Base-by-base conservation (phyloP, 2,329 filamentous ascomycete species). In the Bisporella sp. region DNA sequence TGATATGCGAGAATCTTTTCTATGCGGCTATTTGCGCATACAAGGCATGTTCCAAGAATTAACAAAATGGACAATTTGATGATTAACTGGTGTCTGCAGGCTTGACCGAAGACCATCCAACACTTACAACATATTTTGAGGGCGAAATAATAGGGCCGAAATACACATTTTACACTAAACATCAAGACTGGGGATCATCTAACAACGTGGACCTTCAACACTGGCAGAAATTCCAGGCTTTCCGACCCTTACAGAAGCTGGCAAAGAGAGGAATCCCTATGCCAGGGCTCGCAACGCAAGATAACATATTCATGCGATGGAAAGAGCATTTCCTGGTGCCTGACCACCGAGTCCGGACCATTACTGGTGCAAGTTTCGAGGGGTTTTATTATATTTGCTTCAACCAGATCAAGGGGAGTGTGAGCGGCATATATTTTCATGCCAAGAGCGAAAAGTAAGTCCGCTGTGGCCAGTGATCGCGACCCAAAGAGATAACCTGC, bases 371-470 rank as follows among this genome's bases (percentile, higher is more conserved):
- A 6, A 97, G 92, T 64, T 99, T 97, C 54, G 93, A 99, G 65
- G 93, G 93, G 0, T 99, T 99, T 67, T 99, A 97, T 68, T 99
- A 99, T 65, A 97, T 99, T 59, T 96, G 91, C 72, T 97, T 97
- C 73, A 96, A 97, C 68, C 92, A 97, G 69, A 73, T 89, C 45
- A 80, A 84, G 56, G 93, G 92, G 6, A 84, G 79, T 56, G 87
- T 99, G 40, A 91, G 83, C 64, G 93, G 93, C 13, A 96, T 97
- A 52, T 99, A 99, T 70, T 99, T 96, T 68, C 93, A 99, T 71
- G 87, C 89, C 9, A 96, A 95, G 73, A 97, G 91, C 71, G 92
- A 97, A 73, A 96, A 92, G 89, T 96, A 71, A 71, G 87, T 79
- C 46, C 41, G 11, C 11, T 9, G 12, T 1, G 6, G 8, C 9